These are phyloP conservation scores for Taphrina communis DNA, from an alignment of 1,139 yeast species.

Conservation along the genomic window DNA sequence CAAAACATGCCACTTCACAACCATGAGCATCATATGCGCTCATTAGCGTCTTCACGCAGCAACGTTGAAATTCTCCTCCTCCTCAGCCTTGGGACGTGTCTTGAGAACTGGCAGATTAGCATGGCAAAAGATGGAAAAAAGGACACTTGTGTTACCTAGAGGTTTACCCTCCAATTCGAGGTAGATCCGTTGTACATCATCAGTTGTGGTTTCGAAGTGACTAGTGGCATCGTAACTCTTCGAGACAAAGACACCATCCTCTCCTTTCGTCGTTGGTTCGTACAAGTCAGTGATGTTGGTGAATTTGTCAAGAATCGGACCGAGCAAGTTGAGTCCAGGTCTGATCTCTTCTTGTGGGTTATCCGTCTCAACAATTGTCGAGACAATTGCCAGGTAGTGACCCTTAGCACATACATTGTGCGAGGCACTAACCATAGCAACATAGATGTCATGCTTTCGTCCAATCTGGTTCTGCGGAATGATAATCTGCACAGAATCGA, in stretches of 20 bases:
- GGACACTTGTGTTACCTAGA: neutral
- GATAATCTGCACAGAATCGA: conserved; percentile 90
- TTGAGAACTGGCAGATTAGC: conserved; percentile 35
- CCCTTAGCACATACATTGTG: conserved; percentile 93
- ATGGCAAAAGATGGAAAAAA: neutral
- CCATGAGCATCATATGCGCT: neutral
- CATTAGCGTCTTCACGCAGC: conserved; percentile 1
- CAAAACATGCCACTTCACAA: neutral
- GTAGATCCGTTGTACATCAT: conserved; percentile 92
- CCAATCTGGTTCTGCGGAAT: conserved; percentile 96
- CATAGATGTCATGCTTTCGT: conserved; percentile 86
- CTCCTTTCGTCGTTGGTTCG: conserved; percentile 86
- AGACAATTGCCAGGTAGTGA: conserved; percentile 87
- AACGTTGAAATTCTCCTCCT: conserved; percentile 39
- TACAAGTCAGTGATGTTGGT: conserved; percentile 94
- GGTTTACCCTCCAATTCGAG: conserved; percentile 77
- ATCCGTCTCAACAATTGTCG: conserved; percentile 93
- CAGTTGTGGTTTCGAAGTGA: conserved; percentile 95
- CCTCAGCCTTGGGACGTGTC: conserved; percentile 37
- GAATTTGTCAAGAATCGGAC: conserved; percentile 75
- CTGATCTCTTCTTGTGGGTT: conserved; percentile 91
- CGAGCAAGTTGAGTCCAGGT: conserved; percentile 91
- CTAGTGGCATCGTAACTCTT: conserved; percentile 91
- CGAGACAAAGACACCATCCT: conserved; percentile 79
- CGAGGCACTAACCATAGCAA: conserved; percentile 86